Percentiles rank a stretch among this genome's conserved stretches.
These are phyloP conservation scores for Mycena latifolia DNA, from an alignment of 768 basidiomycete species.

Conservation along the genomic window DNA sequence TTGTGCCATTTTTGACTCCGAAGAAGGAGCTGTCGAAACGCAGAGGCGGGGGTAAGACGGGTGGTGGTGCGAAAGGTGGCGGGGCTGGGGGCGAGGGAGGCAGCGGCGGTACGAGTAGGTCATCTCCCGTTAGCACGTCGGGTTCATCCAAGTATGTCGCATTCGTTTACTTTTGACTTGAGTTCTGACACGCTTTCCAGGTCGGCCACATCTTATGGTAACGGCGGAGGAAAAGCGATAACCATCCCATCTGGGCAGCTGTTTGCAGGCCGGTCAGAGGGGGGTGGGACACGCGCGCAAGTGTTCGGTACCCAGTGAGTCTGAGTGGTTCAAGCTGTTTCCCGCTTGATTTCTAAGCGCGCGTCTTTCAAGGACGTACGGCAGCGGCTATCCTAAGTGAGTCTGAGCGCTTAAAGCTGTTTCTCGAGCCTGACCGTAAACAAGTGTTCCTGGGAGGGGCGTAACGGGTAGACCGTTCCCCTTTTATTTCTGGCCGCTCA, in stretches of 20 bases:
- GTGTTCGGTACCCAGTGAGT: constrained; percentile 47
- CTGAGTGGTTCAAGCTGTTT: background rate
- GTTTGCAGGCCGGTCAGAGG: constrained; percentile 42
- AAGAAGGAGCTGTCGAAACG: constrained; percentile 25
- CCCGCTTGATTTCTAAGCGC: background rate
- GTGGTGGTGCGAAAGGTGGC: constrained; percentile 5
- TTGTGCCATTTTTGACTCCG: constrained; percentile 25
- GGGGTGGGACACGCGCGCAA: constrained; percentile 53
- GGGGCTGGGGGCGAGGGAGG: background rate
- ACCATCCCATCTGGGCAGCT: constrained; percentile 47
- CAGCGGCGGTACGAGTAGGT: background rate
- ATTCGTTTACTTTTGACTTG: background rate
- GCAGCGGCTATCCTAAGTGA: constrained; percentile 59
- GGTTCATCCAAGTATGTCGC: constrained; percentile 17
- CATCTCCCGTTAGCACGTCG: constrained; percentile 6
- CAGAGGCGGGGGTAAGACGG: constrained; percentile 27
- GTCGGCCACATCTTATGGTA: constrained; percentile 46
- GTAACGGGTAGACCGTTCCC: constrained; percentile 54
- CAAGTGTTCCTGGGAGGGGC: constrained; percentile 45
- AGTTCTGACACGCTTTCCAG: background rate
- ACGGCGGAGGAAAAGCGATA: constrained; percentile 43
- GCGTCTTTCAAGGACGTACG: constrained; percentile 44
- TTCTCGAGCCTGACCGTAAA: no score
- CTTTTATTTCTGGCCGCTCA: constrained; percentile 62
- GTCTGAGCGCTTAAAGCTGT: no score